These are phyloP conservation scores for Aegilops longissima DNA, from an alignment of 176 grass and related monocot species.

Conservation along the genomic window DNA sequence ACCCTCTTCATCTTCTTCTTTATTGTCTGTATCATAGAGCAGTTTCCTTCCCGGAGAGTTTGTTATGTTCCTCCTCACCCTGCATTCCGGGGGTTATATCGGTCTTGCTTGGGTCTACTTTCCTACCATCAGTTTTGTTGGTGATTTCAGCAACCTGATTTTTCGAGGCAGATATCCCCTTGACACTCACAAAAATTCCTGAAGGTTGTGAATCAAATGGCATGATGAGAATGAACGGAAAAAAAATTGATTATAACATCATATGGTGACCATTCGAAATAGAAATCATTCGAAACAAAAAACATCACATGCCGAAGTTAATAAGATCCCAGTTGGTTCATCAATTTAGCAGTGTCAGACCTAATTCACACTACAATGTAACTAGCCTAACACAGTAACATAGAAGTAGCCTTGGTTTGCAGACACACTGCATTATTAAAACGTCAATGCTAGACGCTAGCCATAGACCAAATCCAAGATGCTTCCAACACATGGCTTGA, in stretches of 20 bases:
- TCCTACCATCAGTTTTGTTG: not conserved
- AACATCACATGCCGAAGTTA: not conserved
- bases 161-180: conserved; percentile 24
- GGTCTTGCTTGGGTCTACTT: not conserved
- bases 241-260: not conserved
- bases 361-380: not conserved
- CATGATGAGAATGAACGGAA: not conserved
- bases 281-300: not conserved
- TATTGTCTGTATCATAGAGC: too few relatives aligned
- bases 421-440: not conserved
- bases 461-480: not conserved
- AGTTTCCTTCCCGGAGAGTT: too few relatives aligned
- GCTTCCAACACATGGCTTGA: not conserved
- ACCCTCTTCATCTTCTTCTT: too few relatives aligned
- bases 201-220: not conserved
- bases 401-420: not conserved
- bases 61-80: too few relatives aligned
- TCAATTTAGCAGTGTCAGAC: not conserved
- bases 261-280: not conserved
- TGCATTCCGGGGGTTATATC: too few relatives aligned
- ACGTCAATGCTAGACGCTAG: not conserved
- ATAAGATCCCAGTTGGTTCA: not conserved
- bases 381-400: not conserved
- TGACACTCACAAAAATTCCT: conserved; percentile 4
- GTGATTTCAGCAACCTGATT: conserved; percentile 27